Percentiles rank a stretch among this genome's conserved stretches.
phyloP scores from a whole-genome alignment of 257 asterid genomes.

The Gentiana dahurica region DNA sequence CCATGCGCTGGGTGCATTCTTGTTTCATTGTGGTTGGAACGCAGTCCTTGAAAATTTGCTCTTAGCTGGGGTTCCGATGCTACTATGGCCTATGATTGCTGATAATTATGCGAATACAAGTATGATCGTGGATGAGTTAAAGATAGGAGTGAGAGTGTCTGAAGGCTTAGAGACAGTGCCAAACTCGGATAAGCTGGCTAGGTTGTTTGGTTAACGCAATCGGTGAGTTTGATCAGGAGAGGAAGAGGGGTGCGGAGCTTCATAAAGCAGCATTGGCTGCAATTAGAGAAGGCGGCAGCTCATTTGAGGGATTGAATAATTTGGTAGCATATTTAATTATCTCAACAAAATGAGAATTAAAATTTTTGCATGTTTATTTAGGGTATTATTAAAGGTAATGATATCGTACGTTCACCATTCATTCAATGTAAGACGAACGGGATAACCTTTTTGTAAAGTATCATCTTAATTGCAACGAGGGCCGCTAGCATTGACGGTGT shows the following conservation, averaged over 20 bases:
- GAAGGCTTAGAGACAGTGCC: conserved; percentile 48
- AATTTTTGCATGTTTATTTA: too few species aligned
- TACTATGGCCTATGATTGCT: conserved; percentile 84
- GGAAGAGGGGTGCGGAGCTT: conserved; percentile 10
- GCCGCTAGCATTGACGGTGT: too few species aligned
- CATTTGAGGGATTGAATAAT: conserved; percentile 31
- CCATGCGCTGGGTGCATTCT: conserved; percentile 23
- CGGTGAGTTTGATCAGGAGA: conserved; percentile 22
- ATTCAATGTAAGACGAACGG: too few species aligned
- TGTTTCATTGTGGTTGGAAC: conserved; percentile 82
- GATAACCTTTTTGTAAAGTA: too few species aligned
- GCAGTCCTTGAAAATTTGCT: conserved; percentile 41
- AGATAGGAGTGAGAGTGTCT: conserved; percentile 43
- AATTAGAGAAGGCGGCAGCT: conserved; percentile 37
- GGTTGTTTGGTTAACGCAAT: conserved; percentile 15
- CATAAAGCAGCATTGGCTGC: conserved; percentile 37
- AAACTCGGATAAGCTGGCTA: conserved; percentile 25
- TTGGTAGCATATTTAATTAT: conserved; percentile 17
- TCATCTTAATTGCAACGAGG: too few species aligned
- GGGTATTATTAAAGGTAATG: too few species aligned
- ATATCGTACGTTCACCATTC: too few species aligned
- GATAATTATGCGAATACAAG: conserved; percentile 57
- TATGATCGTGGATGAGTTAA: conserved; percentile 45
- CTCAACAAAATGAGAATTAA: too few species aligned
- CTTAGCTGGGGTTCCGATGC: conserved; percentile 48